Evolutionary conservation across 495 filamentous ascomycete species (phyloP).

Genomic region (Jackrogersella minutella): DNA sequence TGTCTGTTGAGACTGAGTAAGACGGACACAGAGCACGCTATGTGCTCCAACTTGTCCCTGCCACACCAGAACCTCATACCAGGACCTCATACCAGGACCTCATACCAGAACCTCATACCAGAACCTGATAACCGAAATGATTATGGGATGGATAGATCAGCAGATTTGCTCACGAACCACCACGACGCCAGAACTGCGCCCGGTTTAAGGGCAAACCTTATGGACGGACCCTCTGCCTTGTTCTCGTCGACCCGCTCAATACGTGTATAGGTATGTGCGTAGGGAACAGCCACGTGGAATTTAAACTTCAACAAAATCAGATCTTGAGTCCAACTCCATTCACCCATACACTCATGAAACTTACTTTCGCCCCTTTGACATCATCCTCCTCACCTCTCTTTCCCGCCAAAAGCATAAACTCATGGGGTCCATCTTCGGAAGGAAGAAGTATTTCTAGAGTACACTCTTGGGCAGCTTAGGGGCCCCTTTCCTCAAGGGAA

Average conservation of each 20-base stretch:
- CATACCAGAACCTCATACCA: no score
- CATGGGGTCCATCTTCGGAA: neutral
- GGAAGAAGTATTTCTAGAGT: neutral
- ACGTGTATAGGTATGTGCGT: neutral
- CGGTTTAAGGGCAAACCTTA: conserved; percentile 8
- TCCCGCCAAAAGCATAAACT: neutral
- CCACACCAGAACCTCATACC: no score
- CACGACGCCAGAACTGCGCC: neutral
- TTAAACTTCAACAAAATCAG: conserved; percentile 8
- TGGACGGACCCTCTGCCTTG: neutral
- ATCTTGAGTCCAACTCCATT: neutral
- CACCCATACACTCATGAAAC: neutral
- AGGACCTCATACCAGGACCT: no score
- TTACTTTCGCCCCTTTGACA: conserved; percentile 2
- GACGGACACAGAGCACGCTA: no score
- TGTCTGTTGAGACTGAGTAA: no score
- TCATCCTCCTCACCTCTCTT: neutral
- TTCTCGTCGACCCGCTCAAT: neutral
- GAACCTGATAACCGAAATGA: no score
- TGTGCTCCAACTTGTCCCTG: no score
- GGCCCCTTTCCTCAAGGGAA: neutral
- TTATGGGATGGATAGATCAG: no score
- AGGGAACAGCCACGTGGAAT: neutral
- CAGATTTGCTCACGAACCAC: no score
- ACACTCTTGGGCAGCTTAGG: neutral